A percentile compares a stretch with the other conserved stretches of the same genome.
Conservation (phyloP, 805 yeast genomes). For the Torulaspora indica region DNA sequence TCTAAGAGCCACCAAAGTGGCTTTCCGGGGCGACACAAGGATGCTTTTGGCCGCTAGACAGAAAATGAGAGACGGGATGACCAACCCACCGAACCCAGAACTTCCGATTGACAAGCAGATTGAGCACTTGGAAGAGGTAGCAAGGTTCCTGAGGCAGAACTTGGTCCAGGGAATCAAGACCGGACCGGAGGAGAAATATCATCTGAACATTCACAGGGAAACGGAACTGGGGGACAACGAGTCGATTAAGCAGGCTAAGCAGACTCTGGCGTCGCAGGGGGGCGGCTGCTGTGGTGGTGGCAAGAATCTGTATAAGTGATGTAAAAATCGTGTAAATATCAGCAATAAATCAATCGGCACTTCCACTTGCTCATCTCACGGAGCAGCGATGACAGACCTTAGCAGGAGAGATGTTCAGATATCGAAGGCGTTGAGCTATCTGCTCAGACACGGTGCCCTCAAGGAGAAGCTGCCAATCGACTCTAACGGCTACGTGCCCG, state of each 20-base stretch:
- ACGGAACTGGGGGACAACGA: conserved; percentile 93
- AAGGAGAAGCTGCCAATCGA: conserved; percentile 64
- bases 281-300: conserved; percentile 57
- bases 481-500: conserved; percentile 56
- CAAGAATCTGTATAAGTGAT: conserved; percentile 12
- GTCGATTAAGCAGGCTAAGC: conserved; percentile 51
- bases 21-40: conserved; percentile 45
- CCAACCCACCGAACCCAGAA: conserved; percentile 43
- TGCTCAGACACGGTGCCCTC: conserved; percentile 82
- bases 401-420: conserved; percentile 47
- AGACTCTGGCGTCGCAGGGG: conserved; percentile 45
- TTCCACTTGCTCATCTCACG: neutral
- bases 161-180: conserved; percentile 76
- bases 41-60: conserved; percentile 56
- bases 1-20: conserved; percentile 58
- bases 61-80: conserved; percentile 51
- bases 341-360: neutral
- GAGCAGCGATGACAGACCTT: conserved; percentile 1
- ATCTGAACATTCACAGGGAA: conserved; percentile 66
- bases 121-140: conserved; percentile 61
- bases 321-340: conserved; percentile 1
- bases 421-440: conserved; percentile 69
- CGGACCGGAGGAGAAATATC: conserved; percentile 27
- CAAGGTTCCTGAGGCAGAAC: conserved; percentile 61
- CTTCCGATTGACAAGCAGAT: conserved; percentile 48